Evolutionary conservation across 2,329 filamentous ascomycete species (phyloP), one percentile per base, ranked within the genome.

Genomic region (Aspergillus amoenus): DNA sequence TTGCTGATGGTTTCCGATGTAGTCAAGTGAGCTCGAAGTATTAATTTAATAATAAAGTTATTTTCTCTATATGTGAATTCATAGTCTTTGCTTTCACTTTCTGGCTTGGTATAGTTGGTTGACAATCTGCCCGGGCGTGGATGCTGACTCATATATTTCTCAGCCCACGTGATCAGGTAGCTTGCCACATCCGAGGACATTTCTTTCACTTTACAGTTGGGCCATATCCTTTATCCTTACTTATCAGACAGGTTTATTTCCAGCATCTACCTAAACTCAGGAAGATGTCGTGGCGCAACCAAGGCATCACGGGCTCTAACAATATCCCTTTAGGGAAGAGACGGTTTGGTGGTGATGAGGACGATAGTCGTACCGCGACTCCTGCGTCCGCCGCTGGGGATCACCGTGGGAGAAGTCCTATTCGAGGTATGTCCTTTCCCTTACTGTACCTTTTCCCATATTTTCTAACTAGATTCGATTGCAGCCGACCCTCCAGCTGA

Each of bases 271-370:
- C 43, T 30, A 42, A 47, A 40, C 32, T n/a, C 24, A 46, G 51
- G 52, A 43, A 50, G 22, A 88, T 88, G 85, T 78, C 85, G 73
- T 88, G 85, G 84, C 82, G 85, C 63, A 84, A 82, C 65, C 82
- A 85, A 70, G 94, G 94, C 67, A 96, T 96, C 73, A 99, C 94
- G 18, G 94, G 94, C 52, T 97, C 95, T 44, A 99, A 99, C 78
- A 97, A 97, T 71, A 96, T 99, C 69, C 94, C 94, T 60, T 81
- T 99, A 61, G 94, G 94, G 52, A 95, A 86, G 67, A 84, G 86
- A 64, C 89, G 93, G 61, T 92, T 95, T 67, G 88, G 86, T 60
- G 89, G 84, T 64, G 88, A 71, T 56, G 76, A 76, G 49, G 78
- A 78, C 56, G 78, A 78, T 57, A 75, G 74, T 68, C 73, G 71